phyloP scores from a whole-genome alignment of 371 early-diverging fungal genomes.

The Mucor lusitanicus region DNA sequence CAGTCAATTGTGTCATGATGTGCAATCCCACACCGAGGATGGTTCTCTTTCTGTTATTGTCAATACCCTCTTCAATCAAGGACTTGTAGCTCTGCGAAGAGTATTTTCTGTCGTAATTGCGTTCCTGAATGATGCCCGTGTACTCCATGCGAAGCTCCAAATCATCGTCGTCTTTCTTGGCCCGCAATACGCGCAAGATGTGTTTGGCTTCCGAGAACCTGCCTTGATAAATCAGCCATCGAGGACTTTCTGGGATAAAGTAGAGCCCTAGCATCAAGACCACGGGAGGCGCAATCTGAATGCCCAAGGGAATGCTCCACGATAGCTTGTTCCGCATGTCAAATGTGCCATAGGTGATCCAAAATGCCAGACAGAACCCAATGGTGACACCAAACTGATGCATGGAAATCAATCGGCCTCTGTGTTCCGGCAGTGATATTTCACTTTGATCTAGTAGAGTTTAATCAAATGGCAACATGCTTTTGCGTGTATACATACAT shows the following conservation, averaged over 20 bases:
- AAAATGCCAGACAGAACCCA: conserved; percentile 52
- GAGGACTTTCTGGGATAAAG: conserved; percentile 84
- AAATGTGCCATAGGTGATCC: conserved; percentile 42
- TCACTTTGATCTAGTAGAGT: conserved; percentile 76
- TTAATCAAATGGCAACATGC: neutral
- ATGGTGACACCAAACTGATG: conserved; percentile 89
- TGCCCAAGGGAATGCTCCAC: conserved; percentile 72
- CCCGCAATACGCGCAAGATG: conserved; percentile 71
- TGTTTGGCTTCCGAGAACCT: conserved; percentile 70
- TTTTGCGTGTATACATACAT: neutral
- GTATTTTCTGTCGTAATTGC: conserved; percentile 70
- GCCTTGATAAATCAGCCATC: conserved; percentile 78
- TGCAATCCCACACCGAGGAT: conserved; percentile 76
- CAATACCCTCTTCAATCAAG: conserved; percentile 47
- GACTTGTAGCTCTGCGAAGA: conserved; percentile 65
- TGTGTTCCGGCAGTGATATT: conserved; percentile 78
- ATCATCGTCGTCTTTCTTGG: conserved; percentile 5
- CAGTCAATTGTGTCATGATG: conserved; percentile 73
- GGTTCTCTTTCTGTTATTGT: conserved; percentile 58
- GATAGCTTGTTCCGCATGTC: conserved; percentile 20
- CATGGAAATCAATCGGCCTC: conserved; percentile 86
- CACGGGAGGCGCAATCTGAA: conserved; percentile 75
- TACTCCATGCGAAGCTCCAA: conserved; percentile 54
- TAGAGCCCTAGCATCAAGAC: conserved; percentile 64
- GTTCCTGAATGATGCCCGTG: conserved; percentile 69